Conservation (phyloP, 768 basidiomycete genomes). For the Tricholoma matsutake region DNA sequence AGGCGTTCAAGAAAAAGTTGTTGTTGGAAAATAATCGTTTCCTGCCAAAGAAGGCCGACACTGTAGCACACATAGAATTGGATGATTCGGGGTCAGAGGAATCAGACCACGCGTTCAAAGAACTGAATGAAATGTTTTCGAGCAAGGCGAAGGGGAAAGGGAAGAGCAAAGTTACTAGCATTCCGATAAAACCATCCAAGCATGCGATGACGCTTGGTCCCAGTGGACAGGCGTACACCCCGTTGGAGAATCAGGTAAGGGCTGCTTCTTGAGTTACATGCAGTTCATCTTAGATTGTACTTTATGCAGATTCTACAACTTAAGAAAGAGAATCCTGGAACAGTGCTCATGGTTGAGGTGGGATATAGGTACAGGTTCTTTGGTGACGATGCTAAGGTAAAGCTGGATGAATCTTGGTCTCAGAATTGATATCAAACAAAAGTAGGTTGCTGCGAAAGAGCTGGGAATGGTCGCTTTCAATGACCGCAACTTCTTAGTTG, state of each 20-base stretch:
- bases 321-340: conserved; percentile 62
- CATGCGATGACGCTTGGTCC: conserved; percentile 54
- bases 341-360: conserved; percentile 74
- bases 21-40: conserved; percentile 43
- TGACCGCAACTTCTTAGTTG: conserved; percentile 71
- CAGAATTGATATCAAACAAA: conserved; percentile 2
- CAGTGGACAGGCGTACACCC: conserved; percentile 69
- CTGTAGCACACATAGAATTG: conserved; percentile 17
- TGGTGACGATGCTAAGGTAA: conserved; percentile 77
- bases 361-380: conserved; percentile 87
- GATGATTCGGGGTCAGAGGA: conserved; percentile 30
- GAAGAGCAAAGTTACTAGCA: conserved; percentile 17
- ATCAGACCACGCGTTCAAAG: conserved; percentile 45
- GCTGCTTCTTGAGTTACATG: background rate
- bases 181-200: conserved; percentile 28
- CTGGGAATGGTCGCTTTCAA: conserved; percentile 74
- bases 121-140: conserved; percentile 47
- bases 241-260: conserved; percentile 66
- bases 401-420: conserved; percentile 4
- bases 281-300: background rate
- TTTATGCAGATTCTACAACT: conserved; percentile 49
- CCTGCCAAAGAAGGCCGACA: conserved; percentile 19
- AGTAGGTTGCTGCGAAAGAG: conserved; percentile 68
- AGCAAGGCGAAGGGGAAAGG: conserved; percentile 35
- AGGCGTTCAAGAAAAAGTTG: conserved; percentile 49